Evolutionary conservation across 352 stramenopile species (phyloP).

Genomic region (Sclerospora graminicola): DNA sequence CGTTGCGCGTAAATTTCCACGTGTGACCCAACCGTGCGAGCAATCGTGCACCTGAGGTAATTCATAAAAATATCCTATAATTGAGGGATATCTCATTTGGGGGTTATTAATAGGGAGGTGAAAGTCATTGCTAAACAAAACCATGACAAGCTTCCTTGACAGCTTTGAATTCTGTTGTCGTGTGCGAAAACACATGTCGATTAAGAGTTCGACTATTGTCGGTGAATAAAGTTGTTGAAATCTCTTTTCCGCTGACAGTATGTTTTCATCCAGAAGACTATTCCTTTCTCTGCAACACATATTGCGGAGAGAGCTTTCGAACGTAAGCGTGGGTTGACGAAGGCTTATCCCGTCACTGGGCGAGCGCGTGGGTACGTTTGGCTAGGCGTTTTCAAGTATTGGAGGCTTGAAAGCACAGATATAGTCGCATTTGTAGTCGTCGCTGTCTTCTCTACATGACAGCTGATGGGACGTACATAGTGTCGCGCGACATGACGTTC

Average conservation of each 20-base stretch:
- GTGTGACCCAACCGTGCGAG: no score
- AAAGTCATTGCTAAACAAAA: no score
- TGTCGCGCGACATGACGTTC: conserved; percentile 76
- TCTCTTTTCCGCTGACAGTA: background rate
- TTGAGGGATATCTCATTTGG: no score
- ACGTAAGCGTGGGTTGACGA: conserved; percentile 65
- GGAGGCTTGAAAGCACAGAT: background rate
- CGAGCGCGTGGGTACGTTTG: conserved; percentile 57
- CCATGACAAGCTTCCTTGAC: no score
- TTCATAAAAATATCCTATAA: no score
- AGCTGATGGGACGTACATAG: conserved; percentile 59
- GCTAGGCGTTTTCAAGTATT: background rate
- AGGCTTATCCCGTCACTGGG: conserved; percentile 79
- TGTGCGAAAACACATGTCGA: no score
- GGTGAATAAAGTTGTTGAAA: background rate
- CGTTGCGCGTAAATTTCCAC: no score
- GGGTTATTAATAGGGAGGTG: no score
- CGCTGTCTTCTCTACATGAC: conserved; percentile 71
- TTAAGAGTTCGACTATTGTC: no score
- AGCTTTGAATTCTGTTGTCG: no score
- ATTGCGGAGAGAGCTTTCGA: conserved; percentile 60
- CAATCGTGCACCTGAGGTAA: no score
- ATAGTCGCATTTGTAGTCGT: conserved; percentile 23
- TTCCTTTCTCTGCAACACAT: conserved; percentile 78
- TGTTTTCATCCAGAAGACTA: conserved; percentile 34